Conservation (phyloP, 768 basidiomycete genomes). For the Russula brevipes region DNA sequence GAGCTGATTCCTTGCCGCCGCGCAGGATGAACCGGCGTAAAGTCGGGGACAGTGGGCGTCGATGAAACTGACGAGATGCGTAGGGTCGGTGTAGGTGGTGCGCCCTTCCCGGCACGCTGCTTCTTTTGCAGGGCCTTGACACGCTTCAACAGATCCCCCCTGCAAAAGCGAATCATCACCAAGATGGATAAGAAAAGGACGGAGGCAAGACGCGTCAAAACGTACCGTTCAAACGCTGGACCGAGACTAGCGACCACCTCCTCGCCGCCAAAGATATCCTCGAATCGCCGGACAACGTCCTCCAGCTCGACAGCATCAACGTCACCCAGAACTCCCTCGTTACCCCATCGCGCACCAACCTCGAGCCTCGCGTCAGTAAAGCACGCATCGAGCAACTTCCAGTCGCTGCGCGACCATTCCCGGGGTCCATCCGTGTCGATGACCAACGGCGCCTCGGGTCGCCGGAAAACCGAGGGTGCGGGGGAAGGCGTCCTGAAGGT, state of each 20-base stretch:
- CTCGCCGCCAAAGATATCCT: slow-evolving; percentile 44
- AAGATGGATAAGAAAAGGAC: background rate
- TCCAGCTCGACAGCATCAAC: slow-evolving; percentile 50
- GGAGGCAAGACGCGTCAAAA: background rate
- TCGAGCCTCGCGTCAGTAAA: slow-evolving; percentile 66
- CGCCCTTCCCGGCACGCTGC: slow-evolving; percentile 52
- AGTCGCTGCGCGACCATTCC: slow-evolving; percentile 70
- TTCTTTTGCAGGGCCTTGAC: slow-evolving; percentile 54
- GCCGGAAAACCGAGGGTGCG: background rate
- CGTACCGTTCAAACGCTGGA: slow-evolving; percentile 55
- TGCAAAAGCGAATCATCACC: slow-evolving; percentile 27
- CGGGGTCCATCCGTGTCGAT: slow-evolving; percentile 26
- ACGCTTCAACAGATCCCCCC: slow-evolving; percentile 48
- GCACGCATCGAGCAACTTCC: slow-evolving; percentile 75
- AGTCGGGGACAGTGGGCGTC: slow-evolving; percentile 46
- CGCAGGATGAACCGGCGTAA: slow-evolving; percentile 39
- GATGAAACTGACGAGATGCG: slow-evolving; percentile 30
- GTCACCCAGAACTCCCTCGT: slow-evolving; percentile 40
- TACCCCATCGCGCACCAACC: slow-evolving; percentile 34
- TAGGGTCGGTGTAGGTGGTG: slow-evolving; percentile 48
- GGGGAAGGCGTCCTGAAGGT: slow-evolving; percentile 24
- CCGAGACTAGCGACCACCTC: slow-evolving; percentile 39
- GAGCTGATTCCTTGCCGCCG: slow-evolving; percentile 25
- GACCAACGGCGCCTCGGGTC: background rate
- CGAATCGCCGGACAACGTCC: slow-evolving; percentile 58